These are phyloP conservation scores for Kwoniella sp. DNA, from an alignment of 768 basidiomycete genomes.

Conservation along the genomic window DNA sequence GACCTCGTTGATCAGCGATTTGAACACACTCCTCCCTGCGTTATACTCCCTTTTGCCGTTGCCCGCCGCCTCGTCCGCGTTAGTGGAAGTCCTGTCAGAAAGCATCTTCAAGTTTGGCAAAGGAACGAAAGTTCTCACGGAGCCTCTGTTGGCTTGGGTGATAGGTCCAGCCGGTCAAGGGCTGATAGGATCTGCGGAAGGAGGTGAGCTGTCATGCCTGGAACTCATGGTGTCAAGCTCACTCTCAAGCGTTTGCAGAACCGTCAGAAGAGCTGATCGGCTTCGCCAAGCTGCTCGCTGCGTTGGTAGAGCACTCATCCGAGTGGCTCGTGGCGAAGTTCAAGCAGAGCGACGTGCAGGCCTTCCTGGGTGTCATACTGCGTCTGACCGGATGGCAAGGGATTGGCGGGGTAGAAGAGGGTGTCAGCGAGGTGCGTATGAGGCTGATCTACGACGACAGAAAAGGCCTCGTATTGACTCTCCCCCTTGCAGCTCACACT, in stretches of 20 bases:
- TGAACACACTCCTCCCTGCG: conserved; percentile 62
- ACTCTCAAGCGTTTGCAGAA: conserved; percentile 24
- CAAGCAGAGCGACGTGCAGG: conserved; percentile 64
- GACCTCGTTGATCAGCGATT: conserved; percentile 65
- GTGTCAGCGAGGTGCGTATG: conserved; percentile 68
- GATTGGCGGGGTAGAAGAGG: conserved; percentile 79
- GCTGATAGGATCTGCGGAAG: conserved; percentile 59
- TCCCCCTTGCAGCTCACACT: conserved; percentile 61
- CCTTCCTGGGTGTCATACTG: conserved; percentile 70
- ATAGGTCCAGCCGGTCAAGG: conserved; percentile 61
- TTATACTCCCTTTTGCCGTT: conserved; percentile 69
- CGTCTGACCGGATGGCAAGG: conserved; percentile 74
- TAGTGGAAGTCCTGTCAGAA: conserved; percentile 76
- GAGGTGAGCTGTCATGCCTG: conserved; percentile 53
- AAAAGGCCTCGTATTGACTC: not conserved
- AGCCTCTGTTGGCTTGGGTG: conserved; percentile 82
- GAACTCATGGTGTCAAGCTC: not conserved
- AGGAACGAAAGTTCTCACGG: conserved; percentile 72
- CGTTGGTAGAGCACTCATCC: conserved; percentile 83
- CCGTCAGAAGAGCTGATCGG: conserved; percentile 63
- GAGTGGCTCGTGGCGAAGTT: conserved; percentile 74
- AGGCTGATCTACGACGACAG: not conserved
- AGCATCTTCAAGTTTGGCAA: conserved; percentile 73
- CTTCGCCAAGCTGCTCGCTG: conserved; percentile 76
- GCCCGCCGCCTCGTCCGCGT: conserved; percentile 65